phyloP scores from a whole-genome alignment of 352 stramenopile genomes.

The Phytophthora sp. region DNA sequence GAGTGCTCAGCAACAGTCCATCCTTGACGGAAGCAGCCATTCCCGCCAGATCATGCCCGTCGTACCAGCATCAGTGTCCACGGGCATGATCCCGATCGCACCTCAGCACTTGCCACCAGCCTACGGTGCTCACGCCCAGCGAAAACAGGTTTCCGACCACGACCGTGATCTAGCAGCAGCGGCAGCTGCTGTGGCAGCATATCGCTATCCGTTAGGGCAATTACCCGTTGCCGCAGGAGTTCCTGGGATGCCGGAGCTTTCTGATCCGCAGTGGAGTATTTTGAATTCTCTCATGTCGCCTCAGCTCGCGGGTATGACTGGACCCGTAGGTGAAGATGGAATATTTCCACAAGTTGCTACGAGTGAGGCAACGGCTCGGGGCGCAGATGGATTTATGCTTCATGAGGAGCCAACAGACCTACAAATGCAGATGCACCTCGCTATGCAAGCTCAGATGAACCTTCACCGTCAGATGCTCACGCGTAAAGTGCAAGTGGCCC shows the following conservation, averaged over 20 bases:
- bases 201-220: conserved; percentile 45
- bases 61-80: conserved; percentile 15
- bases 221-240: conserved; percentile 21
- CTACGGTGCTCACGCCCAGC: conserved; percentile 32
- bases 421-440: conserved; percentile 86
- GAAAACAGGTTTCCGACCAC: conserved; percentile 33
- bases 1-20: conserved; percentile 28
- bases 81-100: conserved; percentile 23
- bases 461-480: conserved; percentile 88
- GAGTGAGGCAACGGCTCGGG: conserved; percentile 41
- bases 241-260: conserved; percentile 49
- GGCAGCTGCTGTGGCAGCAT: conserved; percentile 43
- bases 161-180: conserved; percentile 36
- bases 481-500: conserved; percentile 84
- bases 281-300: conserved; percentile 81
- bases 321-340: conserved; percentile 28
- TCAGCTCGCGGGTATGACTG: conserved; percentile 52
- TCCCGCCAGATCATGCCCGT: conserved; percentile 17
- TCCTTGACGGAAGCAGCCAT: conserved; percentile 20
- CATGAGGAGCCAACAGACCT: conserved; percentile 67
- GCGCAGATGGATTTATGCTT: conserved; percentile 58
- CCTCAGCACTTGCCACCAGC: conserved; percentile 38
- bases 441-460: conserved; percentile 91
- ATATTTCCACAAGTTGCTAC: conserved; percentile 30
- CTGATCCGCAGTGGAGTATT: conserved; percentile 82